Evolutionary conservation across 2,329 filamentous ascomycete genomes (phyloP), one percentile per base, ranked within the genome.

Genomic region (Annulohypoxylon truncatum): DNA sequence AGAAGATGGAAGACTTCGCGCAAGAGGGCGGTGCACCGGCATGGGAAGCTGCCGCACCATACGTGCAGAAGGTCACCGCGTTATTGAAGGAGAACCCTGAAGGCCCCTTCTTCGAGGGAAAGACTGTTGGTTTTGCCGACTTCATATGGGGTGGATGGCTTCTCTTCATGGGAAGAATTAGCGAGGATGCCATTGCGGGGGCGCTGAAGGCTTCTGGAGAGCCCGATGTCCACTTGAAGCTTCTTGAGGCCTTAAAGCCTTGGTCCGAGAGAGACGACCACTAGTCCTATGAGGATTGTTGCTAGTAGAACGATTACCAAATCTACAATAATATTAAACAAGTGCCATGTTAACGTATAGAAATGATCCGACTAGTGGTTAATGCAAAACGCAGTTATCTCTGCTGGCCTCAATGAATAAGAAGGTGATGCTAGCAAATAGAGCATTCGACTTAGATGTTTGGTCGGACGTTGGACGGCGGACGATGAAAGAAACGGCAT

Each of bases 91-190:
- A 88, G 77, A 84, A 84, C 35, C 73, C 78, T 0, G 81, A 83
- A 0, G 90, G 90, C 0, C 86, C 87, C 0, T 92, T 87, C 73
- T 87, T 92, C 58, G 51, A 85, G 65, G 90, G 90, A 0, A 77
- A 83, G 48, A 82, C 81, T 64, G 78, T 83, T 3, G 82, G 81
- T 35, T 90, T 86, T 74, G 84, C 83, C 3, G 88, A 89, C 73
- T 86, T 92, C 59, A 79, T 87, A 1, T 84, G 88, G 72, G 83
- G 83, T 0, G 80, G 80, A 9, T 73, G 76, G 42, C 68, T 81
- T 60, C 70, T 80, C n/a, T 81, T 81, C 71, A 68, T 73, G 20
- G 60, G 76, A 64, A 70, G 74, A 1, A 69, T 82, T 3, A 79
- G 78, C 4, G 72, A 77, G 3, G 78, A 78, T 1, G 59, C 75